phyloP scores from a whole-genome alignment of 495 filamentous ascomycete species.

The Cairneyella variabilis region DNA sequence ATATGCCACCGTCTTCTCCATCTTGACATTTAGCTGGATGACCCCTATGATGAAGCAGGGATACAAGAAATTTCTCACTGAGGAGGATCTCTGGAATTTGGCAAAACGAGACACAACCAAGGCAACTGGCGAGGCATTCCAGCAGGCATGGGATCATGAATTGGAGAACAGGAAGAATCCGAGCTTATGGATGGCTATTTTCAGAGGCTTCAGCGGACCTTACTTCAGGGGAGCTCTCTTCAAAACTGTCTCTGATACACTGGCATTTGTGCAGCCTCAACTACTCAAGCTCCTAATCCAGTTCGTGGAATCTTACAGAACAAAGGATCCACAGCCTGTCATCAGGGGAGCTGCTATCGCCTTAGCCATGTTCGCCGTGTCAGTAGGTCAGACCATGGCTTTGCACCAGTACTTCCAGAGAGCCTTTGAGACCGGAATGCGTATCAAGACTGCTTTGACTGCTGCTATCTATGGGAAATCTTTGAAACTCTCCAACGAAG shows the following conservation, averaged over 20 bases:
- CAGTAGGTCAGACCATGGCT: constrained; percentile 72
- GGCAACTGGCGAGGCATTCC: constrained; percentile 60
- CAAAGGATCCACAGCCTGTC: constrained; percentile 55
- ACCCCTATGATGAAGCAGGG: constrained; percentile 96
- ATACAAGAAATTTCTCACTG: constrained; percentile 86
- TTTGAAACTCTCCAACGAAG: constrained; percentile 87
- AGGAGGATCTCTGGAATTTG: constrained; percentile 96
- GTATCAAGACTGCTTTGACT: constrained; percentile 84
- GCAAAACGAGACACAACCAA: constrained; percentile 75
- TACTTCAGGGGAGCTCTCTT: constrained; percentile 77
- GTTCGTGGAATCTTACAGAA: constrained; percentile 78
- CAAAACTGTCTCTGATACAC: constrained; percentile 77
- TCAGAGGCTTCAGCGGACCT: constrained; percentile 77
- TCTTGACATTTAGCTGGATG: constrained; percentile 97
- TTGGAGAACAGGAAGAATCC: constrained; percentile 68
- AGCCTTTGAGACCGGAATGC: constrained; percentile 93
- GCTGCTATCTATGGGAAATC: constrained; percentile 91
- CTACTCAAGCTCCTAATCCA: constrained; percentile 78
- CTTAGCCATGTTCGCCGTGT: constrained; percentile 86
- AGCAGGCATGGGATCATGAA: constrained; percentile 74
- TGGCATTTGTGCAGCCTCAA: constrained; percentile 90
- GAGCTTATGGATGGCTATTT: constrained; percentile 88
- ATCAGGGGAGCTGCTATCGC: constrained; percentile 85
- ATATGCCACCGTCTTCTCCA: constrained; percentile 91
- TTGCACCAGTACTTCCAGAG: constrained; percentile 97